These are phyloP conservation scores for Colletotrichum higginsianum DNA, from an alignment of 2,329 filamentous ascomycete species.

Conservation along the genomic window DNA sequence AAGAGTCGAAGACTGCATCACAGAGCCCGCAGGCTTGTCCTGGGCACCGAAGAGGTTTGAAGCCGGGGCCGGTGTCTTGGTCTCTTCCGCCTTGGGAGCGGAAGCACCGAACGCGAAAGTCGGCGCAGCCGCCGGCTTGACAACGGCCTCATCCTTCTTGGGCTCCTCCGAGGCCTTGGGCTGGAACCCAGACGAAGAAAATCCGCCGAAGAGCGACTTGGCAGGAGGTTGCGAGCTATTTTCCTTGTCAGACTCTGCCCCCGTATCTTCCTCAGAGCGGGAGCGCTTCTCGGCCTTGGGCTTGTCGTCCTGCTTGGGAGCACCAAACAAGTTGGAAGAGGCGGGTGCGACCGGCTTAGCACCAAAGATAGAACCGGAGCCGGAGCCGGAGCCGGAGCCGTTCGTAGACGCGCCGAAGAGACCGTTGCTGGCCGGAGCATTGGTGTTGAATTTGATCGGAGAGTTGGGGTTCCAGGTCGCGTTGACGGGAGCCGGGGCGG, in stretches of 20 bases:
- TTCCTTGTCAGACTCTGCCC: conserved; percentile 62
- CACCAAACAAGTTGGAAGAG: conserved; percentile 55
- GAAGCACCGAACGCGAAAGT: conserved; percentile 41
- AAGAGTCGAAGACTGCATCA: conserved; percentile 52
- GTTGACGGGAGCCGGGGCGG: conserved; percentile 50
- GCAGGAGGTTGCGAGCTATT: conserved; percentile 56
- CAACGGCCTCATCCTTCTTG: conserved; percentile 33
- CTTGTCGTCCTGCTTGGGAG: conserved; percentile 51
- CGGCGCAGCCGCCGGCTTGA: conserved; percentile 35
- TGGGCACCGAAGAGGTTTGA: conserved; percentile 46
- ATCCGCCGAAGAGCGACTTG: conserved; percentile 46
- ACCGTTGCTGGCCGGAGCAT: conserved; percentile 44
- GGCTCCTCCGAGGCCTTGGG: conserved; percentile 49
- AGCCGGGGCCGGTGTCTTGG: conserved; percentile 44
- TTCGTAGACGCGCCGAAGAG: conserved; percentile 46
- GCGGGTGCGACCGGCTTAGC: conserved; percentile 52
- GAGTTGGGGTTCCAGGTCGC: conserved; percentile 65
- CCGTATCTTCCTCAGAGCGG: conserved; percentile 48
- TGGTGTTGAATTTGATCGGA: conserved; percentile 69
- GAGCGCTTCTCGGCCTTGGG: conserved; percentile 44
- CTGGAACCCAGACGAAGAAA: conserved; percentile 51
- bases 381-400: conserved; percentile 47
- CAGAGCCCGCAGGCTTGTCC: conserved; percentile 40
- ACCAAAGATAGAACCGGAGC: conserved; percentile 54
- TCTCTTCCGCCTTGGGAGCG: conserved; percentile 37